Percentiles rank a stretch among this genome's conserved stretches.
These are phyloP conservation scores for Fusarium mangiferae DNA, from an alignment of 2,329 filamentous ascomycete genomes.

Conservation along the genomic window DNA sequence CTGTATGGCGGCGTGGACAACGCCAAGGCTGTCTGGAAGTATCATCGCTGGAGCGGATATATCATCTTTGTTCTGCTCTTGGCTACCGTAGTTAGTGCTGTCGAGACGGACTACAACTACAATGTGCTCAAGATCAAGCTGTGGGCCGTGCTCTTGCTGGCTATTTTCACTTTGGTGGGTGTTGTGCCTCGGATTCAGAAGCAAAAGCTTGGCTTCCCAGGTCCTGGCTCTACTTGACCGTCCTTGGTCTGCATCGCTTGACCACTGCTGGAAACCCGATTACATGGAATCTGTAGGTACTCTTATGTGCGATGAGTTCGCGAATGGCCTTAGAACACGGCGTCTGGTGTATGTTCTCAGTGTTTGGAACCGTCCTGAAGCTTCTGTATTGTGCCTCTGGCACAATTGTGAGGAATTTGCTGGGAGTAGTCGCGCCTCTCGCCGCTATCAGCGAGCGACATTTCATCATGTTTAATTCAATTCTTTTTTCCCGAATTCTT, in stretches of 20 bases:
- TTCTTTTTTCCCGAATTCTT: neutral
- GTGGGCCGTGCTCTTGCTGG: constrained; percentile 78
- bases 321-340: neutral
- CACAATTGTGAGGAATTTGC: neutral
- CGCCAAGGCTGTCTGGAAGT: constrained; percentile 89
- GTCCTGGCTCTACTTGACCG: constrained; percentile 18
- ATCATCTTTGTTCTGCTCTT: constrained; percentile 75
- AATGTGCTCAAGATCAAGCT: constrained; percentile 76
- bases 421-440: neutral
- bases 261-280: neutral
- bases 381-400: neutral
- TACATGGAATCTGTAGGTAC: neutral
- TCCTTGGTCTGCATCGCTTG: neutral
- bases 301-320: neutral
- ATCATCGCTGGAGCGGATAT: constrained; percentile 85
- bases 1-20: constrained; percentile 82
- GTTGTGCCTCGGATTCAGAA: constrained; percentile 82
- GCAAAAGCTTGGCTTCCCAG: constrained; percentile 75
- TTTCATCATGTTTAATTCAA: neutral
- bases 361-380: neutral
- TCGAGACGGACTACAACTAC: constrained; percentile 78
- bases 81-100: constrained; percentile 79
- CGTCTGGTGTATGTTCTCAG: neutral
- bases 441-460: neutral
- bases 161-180: constrained; percentile 74